Base-by-base conservation (phyloP, 345 rosid genomes). In the Leavenworthia alabamica region DNA sequence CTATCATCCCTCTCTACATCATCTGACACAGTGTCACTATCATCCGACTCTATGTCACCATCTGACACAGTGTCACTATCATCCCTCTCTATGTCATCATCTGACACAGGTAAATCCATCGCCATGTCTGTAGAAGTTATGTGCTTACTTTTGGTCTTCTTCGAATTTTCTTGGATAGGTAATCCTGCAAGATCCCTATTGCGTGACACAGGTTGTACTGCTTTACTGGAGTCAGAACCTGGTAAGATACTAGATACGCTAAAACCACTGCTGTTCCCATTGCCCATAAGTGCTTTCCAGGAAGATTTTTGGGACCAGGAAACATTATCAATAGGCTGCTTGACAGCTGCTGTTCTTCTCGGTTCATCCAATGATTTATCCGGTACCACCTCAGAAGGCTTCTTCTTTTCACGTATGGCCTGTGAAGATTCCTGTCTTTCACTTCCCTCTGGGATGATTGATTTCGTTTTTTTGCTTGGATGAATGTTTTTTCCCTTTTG, bases 281-380 rank as follows among this genome's bases (percentile, higher is more conserved):
- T 77, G 47, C 79, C 88, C 47, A 84, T 63, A 69, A 86, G 90
- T 64, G 77, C 74, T 73, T 60, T 84, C 95, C 96, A 91, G 7
- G 96, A 86, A 48, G 86, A 79, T 68, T 83, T 86, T 63, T 83
- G 89, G 64, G 91, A 75, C 86, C 88, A 78, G 47, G 71, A 67
- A 46, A 67, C 28, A 64, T 36, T 67, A 40, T 73, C 58, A 64
- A n/a, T 58, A 8, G 72, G 70, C 45, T 7, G 73, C 64, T 70
- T 76, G 64, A 35, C 41, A 39, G 57, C 58, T 52, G 55, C 45
- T 8, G 70, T 53, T 60, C 62, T 72, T 56, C 40, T 44, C 24
- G 22, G 28, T 64, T 64, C 61, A 52, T 58, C 29, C 3, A 19
- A 48, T 15, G 73, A 17, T 56, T n/a, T 66, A 48, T 53, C 55